Base-by-base conservation (phyloP, 106 monocot species). In the Allium fistulosum region DNA sequence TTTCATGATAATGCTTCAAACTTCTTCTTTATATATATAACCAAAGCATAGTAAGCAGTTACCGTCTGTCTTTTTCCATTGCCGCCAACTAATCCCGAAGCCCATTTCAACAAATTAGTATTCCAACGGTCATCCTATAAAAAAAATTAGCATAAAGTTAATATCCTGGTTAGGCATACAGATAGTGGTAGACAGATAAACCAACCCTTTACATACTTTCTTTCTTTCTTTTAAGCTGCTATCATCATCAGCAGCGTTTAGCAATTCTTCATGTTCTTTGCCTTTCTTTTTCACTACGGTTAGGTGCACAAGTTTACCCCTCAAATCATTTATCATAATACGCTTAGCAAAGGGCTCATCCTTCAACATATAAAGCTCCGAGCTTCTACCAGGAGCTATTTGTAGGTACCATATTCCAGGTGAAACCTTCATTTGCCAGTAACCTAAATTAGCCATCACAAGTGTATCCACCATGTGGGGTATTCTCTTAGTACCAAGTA, bases 341-440 rank as follows among this genome's bases (percentile, higher is more conserved):
- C 76, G 78, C 64, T 92, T 87, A 16, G 78, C 71, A 66, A 59
- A 58, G 61, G 76, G 70, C 56, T 47, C 76, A 69, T 84, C 87
- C 57, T 79, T 83, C 59, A 97, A 59, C 46, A 53, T 63, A 83
- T 97, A 97, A 15, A 97, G 81, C 47, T 97, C 89, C 14, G 97
- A 69, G 80, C 92, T 97, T 68, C 89, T 80, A 17, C 97, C 97
- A 78, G 92, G 89, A 60, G 97, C 97, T 59, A 92, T 73, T 70
- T 97, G 88, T 48, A 97, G 82, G 78, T 87, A 89, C 88, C 88
- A 92, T 48, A 89, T 84, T 37, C 92, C 92, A 74, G 97, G 97
- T 18, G 86, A 84, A 68, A 92, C 89, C 73, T 97, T 97, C 97
- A 97, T 97, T 72, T 97, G 97, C 97, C 92, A 97, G 72, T 97